Base-by-base conservation (phyloP, 208 protist genomes). In the Strigomonas culicis region DNA sequence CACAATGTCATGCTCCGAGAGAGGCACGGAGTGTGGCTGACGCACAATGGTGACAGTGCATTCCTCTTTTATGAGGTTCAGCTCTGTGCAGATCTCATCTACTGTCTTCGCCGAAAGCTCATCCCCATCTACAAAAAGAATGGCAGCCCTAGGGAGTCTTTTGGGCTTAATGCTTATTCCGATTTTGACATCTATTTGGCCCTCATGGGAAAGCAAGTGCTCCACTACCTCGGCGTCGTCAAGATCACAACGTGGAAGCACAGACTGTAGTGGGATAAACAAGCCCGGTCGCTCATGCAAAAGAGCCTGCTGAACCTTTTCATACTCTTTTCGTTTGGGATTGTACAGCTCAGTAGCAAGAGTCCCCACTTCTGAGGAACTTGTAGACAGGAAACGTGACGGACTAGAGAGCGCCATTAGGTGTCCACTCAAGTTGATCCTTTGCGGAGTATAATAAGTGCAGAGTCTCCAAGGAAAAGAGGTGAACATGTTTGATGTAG, bases 111-210 rank as follows among this genome's bases (percentile, higher is more conserved):
- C 61, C 6, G 76, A 61, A 24, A 95, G 71, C 34, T 72, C 77
- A 53, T 91, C 84, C 21, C 82, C 89, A 68, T 95, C 89, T 13
- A 95, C 73, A 50, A 95, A 88, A 52, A 88, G 80, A 31, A 80
- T 65, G 0, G 76, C 74, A 11, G 70, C 63, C 17, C 73, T 69
- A 28, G 69, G 75, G 31, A 61, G 51, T 0, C 80, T 76, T 28
- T 70, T 75, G 0, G 82, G 82, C 68, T 68, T 72, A 13, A 94
- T 43, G 11, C 58, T 59, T 22, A 93, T 56, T 10, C 69, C 69
- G 0, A 80, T 65, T 25, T 76, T 68, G 30, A 87, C 70, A 10
- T 91, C 72, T 8, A 94, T 57, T 4, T 63, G 63, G 10, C 59
- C 59, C 57, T 21, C 53, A 1, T 63, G 15, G 17, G 69, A 49